These are phyloP conservation scores for Penicillium odoratum DNA, from an alignment of 495 filamentous ascomycete genomes.

Conservation along the genomic window DNA sequence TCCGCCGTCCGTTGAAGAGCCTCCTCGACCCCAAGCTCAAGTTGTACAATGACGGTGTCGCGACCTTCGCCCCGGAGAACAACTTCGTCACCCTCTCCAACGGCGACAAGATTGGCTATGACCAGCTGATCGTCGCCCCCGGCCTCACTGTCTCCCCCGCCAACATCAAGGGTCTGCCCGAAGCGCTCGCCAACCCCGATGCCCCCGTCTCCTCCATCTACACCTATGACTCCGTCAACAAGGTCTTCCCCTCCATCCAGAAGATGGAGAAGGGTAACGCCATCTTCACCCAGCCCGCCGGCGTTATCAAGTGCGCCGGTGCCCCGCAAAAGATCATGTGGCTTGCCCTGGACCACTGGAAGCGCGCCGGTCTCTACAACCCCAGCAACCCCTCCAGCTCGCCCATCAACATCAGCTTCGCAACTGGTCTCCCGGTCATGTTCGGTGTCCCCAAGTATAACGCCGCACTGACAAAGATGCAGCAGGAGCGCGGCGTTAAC, in stretches of 20 bases:
- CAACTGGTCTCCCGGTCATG: constrained; percentile 62
- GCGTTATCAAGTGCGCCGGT: constrained; percentile 67
- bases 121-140: constrained; percentile 64
- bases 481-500: constrained; percentile 62
- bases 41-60: constrained; percentile 56
- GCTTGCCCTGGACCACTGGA: constrained; percentile 68
- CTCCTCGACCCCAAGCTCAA: constrained; percentile 61
- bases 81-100: constrained; percentile 59
- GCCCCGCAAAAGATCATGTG: constrained; percentile 73
- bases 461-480: constrained; percentile 58
- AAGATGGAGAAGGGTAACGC: constrained; percentile 57
- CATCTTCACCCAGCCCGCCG: constrained; percentile 68
- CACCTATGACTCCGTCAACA: constrained; percentile 59
- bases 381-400: constrained; percentile 39
- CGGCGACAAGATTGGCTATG: constrained; percentile 59
- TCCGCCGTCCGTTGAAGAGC: constrained; percentile 50
- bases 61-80: constrained; percentile 54
- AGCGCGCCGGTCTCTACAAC: constrained; percentile 58
- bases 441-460: constrained; percentile 72
- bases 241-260: constrained; percentile 56
- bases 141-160: constrained; percentile 59
- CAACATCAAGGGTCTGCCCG: constrained; percentile 58
- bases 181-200: constrained; percentile 56
- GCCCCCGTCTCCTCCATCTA: constrained; percentile 66
- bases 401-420: constrained; percentile 61